A percentile compares a stretch with the other conserved stretches of the same genome.
Evolutionary conservation across 306 rosid species (phyloP).

Genomic region (Vigna trinervia): DNA sequence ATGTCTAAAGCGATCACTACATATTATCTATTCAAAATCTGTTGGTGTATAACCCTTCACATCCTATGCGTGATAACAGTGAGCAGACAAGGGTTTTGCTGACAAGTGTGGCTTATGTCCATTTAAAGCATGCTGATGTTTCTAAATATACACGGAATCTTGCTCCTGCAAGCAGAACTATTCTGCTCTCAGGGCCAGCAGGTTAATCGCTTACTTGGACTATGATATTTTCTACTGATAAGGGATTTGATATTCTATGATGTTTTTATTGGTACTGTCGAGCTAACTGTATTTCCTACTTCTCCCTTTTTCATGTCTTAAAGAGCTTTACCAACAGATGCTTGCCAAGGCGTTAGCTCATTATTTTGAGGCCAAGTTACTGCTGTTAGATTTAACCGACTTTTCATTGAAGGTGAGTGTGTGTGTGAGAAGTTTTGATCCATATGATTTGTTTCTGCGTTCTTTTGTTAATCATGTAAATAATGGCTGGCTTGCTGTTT

Average conservation of each 20-base stretch:
- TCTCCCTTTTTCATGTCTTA: slow-evolving; percentile 19
- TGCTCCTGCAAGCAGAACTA: slow-evolving; percentile 93
- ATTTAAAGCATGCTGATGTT: slow-evolving; percentile 86
- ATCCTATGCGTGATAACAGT: slow-evolving; percentile 49
- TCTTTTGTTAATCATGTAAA: neutral
- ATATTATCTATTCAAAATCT: neutral
- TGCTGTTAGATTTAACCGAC: slow-evolving; percentile 85
- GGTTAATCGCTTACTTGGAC: slow-evolving; percentile 52
- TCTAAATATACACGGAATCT: slow-evolving; percentile 88
- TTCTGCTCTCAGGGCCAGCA: slow-evolving; percentile 94
- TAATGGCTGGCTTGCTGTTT: slow-evolving; percentile 28
- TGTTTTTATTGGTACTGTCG: neutral
- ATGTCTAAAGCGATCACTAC: neutral
- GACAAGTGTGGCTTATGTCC: slow-evolving; percentile 97
- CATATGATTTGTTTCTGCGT: neutral
- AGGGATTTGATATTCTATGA: slow-evolving; percentile 4
- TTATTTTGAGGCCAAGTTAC: slow-evolving; percentile 90
- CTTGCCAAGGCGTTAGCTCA: slow-evolving; percentile 98
- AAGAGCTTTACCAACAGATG: slow-evolving; percentile 93
- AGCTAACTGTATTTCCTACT: neutral
- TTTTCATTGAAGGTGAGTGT: slow-evolving; percentile 78
- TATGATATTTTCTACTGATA: slow-evolving; percentile 20
- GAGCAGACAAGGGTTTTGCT: slow-evolving; percentile 87
- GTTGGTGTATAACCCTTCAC: neutral
- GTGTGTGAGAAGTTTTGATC: slow-evolving; percentile 6